Base-by-base conservation (phyloP, 345 rosid genomes). In the Lumnitzera littorea region DNA sequence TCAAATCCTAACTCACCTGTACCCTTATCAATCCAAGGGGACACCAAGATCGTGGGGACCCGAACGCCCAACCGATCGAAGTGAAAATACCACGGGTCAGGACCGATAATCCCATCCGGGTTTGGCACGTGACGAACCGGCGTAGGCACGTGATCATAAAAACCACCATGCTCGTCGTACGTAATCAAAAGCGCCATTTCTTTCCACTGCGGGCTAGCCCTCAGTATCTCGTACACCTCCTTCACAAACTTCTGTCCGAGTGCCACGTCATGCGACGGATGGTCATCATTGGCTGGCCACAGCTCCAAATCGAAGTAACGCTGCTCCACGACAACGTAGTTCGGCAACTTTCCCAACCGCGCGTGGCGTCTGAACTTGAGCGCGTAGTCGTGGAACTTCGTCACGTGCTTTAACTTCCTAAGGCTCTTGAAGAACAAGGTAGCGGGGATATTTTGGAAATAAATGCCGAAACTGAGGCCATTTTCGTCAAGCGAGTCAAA, bases 191-290 rank as follows among this genome's bases (percentile, higher is more conserved):
- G 31, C 16, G 97, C 99, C 91, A 76, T 84, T 74, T 94, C 99
- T 2, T 91, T 74, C 97, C 99, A 94, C 86, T 94, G 99, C 11
- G 99, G 97, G 55, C 99, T 94, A 3, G 79, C 77, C 73, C 99
- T 69, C 62, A 94, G 68, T 51, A 76, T 90, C 81, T 94, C 97
- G 62, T 94, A 94, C 47, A 94, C 92, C 70, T 94, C 97, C 86
- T 90, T 94, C 71, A 94, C 86, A 53, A 94, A 90, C 74, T 58
- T 75, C 82, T 90, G 99, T 0, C 99, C 99, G 3, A 58, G 63
- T 41, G 96, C 88, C 69, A 94, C 80, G 65, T 94, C 99, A 48
- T 94, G 99, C 56, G 99, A 88, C 46, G 99, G 99, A 41, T 94
- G 99, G 63, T 90, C 99, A 29, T 94, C 99, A 53, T 90, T 94